Percentiles rank a stretch among this genome's conserved stretches.
These are phyloP conservation scores for Phytophthora hibernalis DNA, from an alignment of 352 stramenopile genomes.

Conservation along the genomic window DNA sequence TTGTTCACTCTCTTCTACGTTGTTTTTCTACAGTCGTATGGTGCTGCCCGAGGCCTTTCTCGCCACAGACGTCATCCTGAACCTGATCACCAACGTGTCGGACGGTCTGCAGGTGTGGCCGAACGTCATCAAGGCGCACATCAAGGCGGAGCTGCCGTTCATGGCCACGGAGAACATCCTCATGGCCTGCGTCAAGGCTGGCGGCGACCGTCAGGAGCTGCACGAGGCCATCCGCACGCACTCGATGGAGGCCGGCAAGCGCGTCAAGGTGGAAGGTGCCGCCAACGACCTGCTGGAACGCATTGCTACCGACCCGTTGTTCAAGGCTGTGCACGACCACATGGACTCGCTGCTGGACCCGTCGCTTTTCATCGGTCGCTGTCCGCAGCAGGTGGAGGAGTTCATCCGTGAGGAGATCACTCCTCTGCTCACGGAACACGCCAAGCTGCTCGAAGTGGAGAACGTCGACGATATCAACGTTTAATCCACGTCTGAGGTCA, in stretches of 20 bases:
- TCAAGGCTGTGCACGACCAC: conserved; percentile 95
- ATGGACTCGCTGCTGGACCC: conserved; percentile 97
- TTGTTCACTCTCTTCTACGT: conserved; percentile 24
- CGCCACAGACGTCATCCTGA: conserved; percentile 98
- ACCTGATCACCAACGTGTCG: conserved; percentile 97
- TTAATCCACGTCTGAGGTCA: conserved; percentile 63
- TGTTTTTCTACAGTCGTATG: conserved; percentile 80
- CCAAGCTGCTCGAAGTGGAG: conserved; percentile 90
- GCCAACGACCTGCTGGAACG: conserved; percentile 98
- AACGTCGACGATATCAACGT: conserved; percentile 97
- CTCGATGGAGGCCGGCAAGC: conserved; percentile 97
- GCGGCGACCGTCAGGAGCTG: conserved; percentile 97
- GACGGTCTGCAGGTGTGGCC: conserved; percentile 96
- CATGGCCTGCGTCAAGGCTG: conserved; percentile 98
- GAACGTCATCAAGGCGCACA: conserved; percentile 97
- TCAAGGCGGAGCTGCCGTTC: conserved; percentile 98
- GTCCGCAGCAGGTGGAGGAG: conserved; percentile 95
- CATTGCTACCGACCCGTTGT: conserved; percentile 95
- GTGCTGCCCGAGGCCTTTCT: conserved; percentile 98
- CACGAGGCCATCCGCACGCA: conserved; percentile 99
- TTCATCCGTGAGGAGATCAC: conserved; percentile 96
- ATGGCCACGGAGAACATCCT: conserved; percentile 99
- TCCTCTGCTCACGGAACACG: conserved; percentile 93
- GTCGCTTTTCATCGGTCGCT: conserved; percentile 97
- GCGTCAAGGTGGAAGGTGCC: conserved; percentile 98